Base-by-base conservation (phyloP, 129 eudicot genomes). In the Silybum marianum region DNA sequence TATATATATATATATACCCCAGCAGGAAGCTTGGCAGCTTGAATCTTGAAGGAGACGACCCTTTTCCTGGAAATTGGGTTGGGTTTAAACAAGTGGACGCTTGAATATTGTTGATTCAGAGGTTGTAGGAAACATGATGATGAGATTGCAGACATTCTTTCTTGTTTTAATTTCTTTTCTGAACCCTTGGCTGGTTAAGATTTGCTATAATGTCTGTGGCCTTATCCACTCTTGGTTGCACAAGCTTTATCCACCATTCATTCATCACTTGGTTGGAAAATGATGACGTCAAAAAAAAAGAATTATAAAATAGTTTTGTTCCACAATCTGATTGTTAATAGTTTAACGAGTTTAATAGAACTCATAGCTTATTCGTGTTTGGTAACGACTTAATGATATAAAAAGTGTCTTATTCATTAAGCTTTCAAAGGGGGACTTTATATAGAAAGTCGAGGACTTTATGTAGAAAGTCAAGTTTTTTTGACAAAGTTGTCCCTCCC, bases 11-110 rank as follows among this genome's bases (percentile, higher is more conserved):
- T 28, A 40, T 75, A 10, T 92, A 94, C 98, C 44, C 98, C 98
- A 69, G 92, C 85, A 44, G 98, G 98, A 82, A 92, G 85, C 88
- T 94, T 94, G 67, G 94, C 96, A 65, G 98, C 97, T 84, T 86
- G 89, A 78, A 92, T 73, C 67, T 83, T 92, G 88, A 94, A 86
- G 72, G 80, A 67, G 72, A 72, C 54, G 1, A 22, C 12, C 25
- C 65, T 83, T 63, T 42, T 83, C 26, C 39, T 78, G 62, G 83
- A 44, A 30, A 83, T 78, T 63, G 63, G 74, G 44, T 44, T 66
- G 75, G 86, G 72, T 78, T 83, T 78, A 71, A 63, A 66, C 63
- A 72, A 65, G 71, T 77, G 73, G 40, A 58, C 10, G 66, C 66
- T 10, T 6, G 74, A 48, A 7, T 74, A 83, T 6, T 9, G 79